Conservation (phyloP, 495 filamentous ascomycete genomes). For the Hypomontagnella submonticulosa region DNA sequence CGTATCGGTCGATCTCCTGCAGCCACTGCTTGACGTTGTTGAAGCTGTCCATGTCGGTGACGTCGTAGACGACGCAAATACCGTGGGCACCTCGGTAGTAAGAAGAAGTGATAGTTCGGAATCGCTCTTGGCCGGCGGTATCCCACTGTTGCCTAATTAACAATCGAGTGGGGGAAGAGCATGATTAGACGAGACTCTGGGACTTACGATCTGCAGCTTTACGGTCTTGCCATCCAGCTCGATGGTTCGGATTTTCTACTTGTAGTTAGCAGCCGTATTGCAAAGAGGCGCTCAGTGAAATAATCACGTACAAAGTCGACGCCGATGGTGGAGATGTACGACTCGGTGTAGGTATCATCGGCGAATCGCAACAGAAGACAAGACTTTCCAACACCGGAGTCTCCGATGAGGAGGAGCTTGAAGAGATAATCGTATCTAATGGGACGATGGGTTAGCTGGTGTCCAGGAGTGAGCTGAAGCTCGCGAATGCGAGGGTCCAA, state of each 20-base stretch:
- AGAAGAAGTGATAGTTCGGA: conserved; percentile 99
- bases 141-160: conserved; percentile 78
- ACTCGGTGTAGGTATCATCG: conserved; percentile 99
- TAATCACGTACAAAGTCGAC: conserved; percentile 89
- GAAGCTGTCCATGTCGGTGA: conserved; percentile 99
- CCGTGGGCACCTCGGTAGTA: conserved; percentile 99
- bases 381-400: conserved; percentile 99
- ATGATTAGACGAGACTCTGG: conserved; percentile 1
- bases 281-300: background rate
- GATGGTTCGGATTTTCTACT: conserved; percentile 98
- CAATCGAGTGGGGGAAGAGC: conserved; percentile 17
- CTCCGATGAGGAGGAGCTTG: conserved; percentile 99
- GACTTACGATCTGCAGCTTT: conserved; percentile 96
- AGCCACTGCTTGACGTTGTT: conserved; percentile 99
- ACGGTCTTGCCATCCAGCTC: conserved; percentile 99
- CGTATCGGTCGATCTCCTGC: conserved; percentile 98
- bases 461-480: conserved; percentile 33
- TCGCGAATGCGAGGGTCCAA: conserved; percentile 39
- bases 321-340: conserved; percentile 99
- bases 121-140: conserved; percentile 97
- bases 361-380: conserved; percentile 97
- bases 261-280: conserved; percentile 38
- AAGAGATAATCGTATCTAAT: conserved; percentile 99
- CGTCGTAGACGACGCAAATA: conserved; percentile 99
- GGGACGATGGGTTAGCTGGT: conserved; percentile 28